phyloP scores from a whole-genome alignment of 2,329 filamentous ascomycete genomes.

The Trematosphaeria pertusa region DNA sequence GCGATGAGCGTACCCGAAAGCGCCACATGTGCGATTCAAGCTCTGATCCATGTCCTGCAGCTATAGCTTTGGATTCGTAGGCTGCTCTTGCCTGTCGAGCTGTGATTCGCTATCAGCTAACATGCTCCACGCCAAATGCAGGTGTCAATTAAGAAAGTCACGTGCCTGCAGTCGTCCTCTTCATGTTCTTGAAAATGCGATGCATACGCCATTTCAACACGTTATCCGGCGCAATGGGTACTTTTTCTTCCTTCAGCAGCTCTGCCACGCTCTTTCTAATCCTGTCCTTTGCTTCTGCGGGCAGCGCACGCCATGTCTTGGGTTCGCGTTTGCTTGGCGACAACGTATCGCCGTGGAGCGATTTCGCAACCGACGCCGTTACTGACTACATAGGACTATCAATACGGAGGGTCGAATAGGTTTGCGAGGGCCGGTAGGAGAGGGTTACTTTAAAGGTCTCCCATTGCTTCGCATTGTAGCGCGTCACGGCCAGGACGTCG shows the following conservation, averaged over 20 bases:
- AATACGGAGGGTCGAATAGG: background rate
- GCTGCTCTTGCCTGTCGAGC: background rate
- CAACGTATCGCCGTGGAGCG: background rate
- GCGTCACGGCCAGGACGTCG: background rate
- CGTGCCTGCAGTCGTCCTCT: background rate
- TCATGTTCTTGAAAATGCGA: conserved; percentile 1
- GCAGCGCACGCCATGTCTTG: background rate
- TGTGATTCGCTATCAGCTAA: background rate
- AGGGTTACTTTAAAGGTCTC: background rate
- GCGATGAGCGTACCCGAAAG: background rate
- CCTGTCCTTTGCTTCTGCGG: background rate
- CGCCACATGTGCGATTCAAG: background rate
- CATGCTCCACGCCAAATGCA: background rate
- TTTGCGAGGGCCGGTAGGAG: background rate
- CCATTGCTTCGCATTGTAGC: background rate
- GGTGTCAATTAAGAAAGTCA: background rate
- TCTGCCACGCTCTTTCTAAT: background rate
- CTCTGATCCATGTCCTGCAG: background rate
- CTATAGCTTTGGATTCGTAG: background rate
- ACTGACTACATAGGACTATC: background rate
- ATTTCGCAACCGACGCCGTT: background rate
- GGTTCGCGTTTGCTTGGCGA: background rate
- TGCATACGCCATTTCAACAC: background rate
- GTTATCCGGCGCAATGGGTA: background rate
- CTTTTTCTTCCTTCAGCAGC: background rate